Base-by-base conservation (phyloP, 2,329 filamentous ascomycete species). In the Colletotrichum musicola region DNA sequence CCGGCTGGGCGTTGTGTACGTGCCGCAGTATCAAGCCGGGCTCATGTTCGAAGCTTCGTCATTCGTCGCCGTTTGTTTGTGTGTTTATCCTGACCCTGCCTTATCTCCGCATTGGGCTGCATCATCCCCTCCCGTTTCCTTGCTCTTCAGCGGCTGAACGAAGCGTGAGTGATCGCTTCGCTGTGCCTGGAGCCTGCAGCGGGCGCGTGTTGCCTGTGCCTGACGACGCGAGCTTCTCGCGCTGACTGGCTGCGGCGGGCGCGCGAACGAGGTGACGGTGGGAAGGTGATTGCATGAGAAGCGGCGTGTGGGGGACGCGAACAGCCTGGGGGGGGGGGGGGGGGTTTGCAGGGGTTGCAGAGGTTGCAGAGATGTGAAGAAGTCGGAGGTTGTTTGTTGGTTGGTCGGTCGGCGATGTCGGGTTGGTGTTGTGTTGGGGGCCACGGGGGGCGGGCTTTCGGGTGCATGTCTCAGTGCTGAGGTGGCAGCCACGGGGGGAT, bases 331-430 rank as follows among this genome's bases (percentile, higher is more conserved):
- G 10, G 30, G n/a, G n/a, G n/a, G n/a, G n/a, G n/a, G n/a, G n/a
- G n/a, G n/a, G n/a, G n/a, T n/a, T n/a, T n/a, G n/a, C n/a, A n/a
- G n/a, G n/a, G 30, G 10, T 10, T 25, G 22, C 22, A 25, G 30
- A 35, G 30, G 30, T 35, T 35, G 35, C 22, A 63, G 56, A 50
- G 46, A 47, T 18, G 30, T 42, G 40, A 42, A 65, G 53, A 62
- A 51, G 57, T 30, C 30, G 57, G 49, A 27, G 63, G 50, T 13
- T 66, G 63, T 66, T 62, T 57, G 63, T 62, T 62, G 57, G 63
- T 56, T 44, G 50, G 57, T 35, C 30, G 42, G 50, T 18, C 27
- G 25, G 51, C 30, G 44, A 46, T 7, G 16, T 18, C 10, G 30
- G 40, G 56, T 27, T 40, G 50, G n/a, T 56, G 58, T 13, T 27